phyloP scores from a whole-genome alignment of 148 eudicot genomes.

The Camellia sinensis region DNA sequence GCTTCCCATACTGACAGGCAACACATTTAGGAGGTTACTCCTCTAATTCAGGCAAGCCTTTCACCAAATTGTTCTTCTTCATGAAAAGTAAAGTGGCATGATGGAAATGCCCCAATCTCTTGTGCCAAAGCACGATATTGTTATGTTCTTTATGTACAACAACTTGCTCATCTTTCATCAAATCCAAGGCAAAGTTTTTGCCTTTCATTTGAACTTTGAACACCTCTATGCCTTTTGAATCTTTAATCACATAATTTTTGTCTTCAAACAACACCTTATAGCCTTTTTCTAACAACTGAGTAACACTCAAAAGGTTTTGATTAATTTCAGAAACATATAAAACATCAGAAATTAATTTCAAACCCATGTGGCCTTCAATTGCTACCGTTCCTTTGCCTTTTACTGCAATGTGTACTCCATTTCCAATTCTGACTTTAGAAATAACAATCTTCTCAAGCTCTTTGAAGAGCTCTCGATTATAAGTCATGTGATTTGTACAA shows the following conservation, averaged over 20 bases:
- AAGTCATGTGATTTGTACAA: constrained; percentile 20
- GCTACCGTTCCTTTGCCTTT: neutral
- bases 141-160: neutral
- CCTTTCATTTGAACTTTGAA: neutral
- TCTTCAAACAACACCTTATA: neutral
- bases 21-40: neutral
- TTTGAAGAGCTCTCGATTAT: neutral
- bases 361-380: neutral
- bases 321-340: constrained; percentile 11
- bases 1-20: neutral
- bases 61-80: neutral
- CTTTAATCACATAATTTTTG: neutral
- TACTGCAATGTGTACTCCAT: neutral
- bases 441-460: neutral
- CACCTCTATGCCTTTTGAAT: neutral
- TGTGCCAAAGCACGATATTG: neutral
- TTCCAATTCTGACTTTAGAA: constrained; percentile 12
- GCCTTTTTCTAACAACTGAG: neutral
- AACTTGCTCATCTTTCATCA: neutral
- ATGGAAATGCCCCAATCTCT: neutral
- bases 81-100: neutral
- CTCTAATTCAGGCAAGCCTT: neutral
- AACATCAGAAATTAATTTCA: constrained; percentile 3
- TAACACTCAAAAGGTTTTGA: constrained; percentile 15
- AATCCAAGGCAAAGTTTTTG: neutral